Evolutionary conservation across 2,329 filamentous ascomycete genomes (phyloP).

Genomic region (Thielaviopsis euricoi): DNA sequence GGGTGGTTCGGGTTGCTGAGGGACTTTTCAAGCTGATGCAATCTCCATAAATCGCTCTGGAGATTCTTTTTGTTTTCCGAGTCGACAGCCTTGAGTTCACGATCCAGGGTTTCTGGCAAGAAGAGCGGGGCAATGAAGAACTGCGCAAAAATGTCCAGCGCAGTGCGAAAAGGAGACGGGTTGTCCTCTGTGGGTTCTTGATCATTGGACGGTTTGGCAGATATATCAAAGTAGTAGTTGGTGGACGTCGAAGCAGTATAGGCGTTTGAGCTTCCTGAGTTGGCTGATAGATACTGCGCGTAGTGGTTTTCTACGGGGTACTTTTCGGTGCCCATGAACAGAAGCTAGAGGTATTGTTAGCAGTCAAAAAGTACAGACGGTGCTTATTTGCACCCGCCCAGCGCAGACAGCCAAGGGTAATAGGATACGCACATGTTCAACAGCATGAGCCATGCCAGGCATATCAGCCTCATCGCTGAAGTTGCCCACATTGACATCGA

Average conservation of each 20-base stretch:
- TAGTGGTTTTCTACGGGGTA: constrained; percentile 94
- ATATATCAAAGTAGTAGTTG: constrained; percentile 95
- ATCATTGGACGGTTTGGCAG: constrained; percentile 54
- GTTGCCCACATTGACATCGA: constrained; percentile 91
- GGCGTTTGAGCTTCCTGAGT: constrained; percentile 87
- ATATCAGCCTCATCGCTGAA: constrained; percentile 85
- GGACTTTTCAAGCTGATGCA: constrained; percentile 76
- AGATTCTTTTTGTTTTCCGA: constrained; percentile 97
- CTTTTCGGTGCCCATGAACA: constrained; percentile 99
- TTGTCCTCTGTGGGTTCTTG: constrained; percentile 37
- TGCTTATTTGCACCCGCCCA: no score
- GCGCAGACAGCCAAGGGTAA: neutral
- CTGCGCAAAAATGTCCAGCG: constrained; percentile 79
- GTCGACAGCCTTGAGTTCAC: constrained; percentile 77
- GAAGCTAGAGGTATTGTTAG: constrained; percentile 30
- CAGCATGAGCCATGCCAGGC: constrained; percentile 88
- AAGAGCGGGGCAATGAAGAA: constrained; percentile 88
- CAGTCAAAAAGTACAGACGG: neutral
- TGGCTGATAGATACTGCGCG: constrained; percentile 75
- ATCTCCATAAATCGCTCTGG: constrained; percentile 74
- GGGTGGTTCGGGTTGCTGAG: constrained; percentile 79
- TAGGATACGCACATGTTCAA: constrained; percentile 67
- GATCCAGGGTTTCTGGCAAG: constrained; percentile 65
- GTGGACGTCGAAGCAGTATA: constrained; percentile 89
- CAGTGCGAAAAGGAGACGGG: constrained; percentile 53